Percentiles rank a stretch among this genome's conserved stretches.
Conservation (phyloP, 208 protist species). For the Leptomonas pyrrhocoris region DNA sequence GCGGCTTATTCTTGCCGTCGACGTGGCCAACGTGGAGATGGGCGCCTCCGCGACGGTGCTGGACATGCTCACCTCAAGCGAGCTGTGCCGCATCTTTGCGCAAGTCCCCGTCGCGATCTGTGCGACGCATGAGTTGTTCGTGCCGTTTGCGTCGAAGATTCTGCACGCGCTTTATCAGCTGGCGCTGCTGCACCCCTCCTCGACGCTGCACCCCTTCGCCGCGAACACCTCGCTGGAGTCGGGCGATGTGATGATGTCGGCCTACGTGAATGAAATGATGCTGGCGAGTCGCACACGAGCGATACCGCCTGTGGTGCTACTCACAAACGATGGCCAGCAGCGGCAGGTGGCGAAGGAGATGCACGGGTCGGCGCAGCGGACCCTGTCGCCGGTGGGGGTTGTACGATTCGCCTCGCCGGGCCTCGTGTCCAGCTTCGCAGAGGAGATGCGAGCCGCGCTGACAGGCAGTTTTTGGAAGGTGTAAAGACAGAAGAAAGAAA, state of each 20-base stretch:
- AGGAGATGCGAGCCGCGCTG: conserved; percentile 35
- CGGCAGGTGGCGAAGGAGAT: conserved; percentile 48
- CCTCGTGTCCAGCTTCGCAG: conserved; percentile 13
- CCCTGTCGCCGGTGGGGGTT: conserved; percentile 7
- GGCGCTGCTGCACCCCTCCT: conserved; percentile 54
- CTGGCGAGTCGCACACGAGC: conserved; percentile 15
- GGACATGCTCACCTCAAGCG: conserved; percentile 40
- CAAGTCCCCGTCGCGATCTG: conserved; percentile 57
- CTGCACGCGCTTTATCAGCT: conserved; percentile 73
- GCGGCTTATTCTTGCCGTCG: conserved; percentile 61
- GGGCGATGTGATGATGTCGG: conserved; percentile 61
- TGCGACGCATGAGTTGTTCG: conserved; percentile 75
- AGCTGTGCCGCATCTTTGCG: conserved; percentile 41
- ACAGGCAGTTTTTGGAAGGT: conserved; percentile 8
- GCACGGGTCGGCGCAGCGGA: conserved; percentile 34
- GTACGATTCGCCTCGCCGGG: conserved; percentile 2
- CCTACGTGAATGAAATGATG: conserved; percentile 51
- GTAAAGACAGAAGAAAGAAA: conserved; percentile 7
- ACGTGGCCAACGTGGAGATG: conserved; percentile 82
- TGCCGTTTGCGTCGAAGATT: conserved; percentile 62
- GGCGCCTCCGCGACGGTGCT: conserved; percentile 34
- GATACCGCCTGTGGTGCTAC: conserved; percentile 60
- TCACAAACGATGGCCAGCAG: conserved; percentile 74
- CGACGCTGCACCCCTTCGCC: conserved; percentile 73
- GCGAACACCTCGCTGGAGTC: conserved; percentile 65